A percentile compares a stretch with the other conserved stretches of the same genome.
Evolutionary conservation across 2,329 filamentous ascomycete genomes (phyloP).

Genomic region (Pseudogymnoascus sp.): DNA sequence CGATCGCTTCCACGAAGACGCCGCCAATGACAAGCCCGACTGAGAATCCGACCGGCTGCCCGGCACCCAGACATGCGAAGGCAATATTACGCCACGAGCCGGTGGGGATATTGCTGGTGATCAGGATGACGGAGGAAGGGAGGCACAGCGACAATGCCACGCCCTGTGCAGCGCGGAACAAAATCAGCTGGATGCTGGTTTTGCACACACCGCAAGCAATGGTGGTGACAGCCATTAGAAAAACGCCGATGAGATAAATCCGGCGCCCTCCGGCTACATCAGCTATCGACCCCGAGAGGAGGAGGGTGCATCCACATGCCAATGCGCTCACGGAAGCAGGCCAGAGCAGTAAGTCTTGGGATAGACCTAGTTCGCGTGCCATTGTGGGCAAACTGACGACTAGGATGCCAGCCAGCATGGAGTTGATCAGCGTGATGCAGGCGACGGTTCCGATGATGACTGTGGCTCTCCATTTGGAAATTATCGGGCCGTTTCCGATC

Average conservation of each 20-base stretch:
- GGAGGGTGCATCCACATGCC: conserved; percentile 38
- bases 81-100: conserved; percentile 42
- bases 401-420: conserved; percentile 29
- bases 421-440: conserved; percentile 23
- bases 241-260: conserved; percentile 37
- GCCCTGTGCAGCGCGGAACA: conserved; percentile 39
- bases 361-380: conserved; percentile 29
- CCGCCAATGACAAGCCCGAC: conserved; percentile 44
- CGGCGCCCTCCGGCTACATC: conserved; percentile 40
- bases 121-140: conserved; percentile 40
- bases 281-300: conserved; percentile 40
- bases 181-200: conserved; percentile 36
- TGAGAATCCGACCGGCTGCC: conserved; percentile 43
- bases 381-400: conserved; percentile 36
- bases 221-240: conserved; percentile 36
- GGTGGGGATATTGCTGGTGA: conserved; percentile 38
- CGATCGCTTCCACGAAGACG: conserved; percentile 38
- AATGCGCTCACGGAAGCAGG: conserved; percentile 30
- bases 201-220: conserved; percentile 35
- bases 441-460: conserved; percentile 17
- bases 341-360: conserved; percentile 18
- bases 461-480: conserved; percentile 16
- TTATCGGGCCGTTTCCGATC: background rate
- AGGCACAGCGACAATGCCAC: conserved; percentile 39
- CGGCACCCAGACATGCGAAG: conserved; percentile 41